Evolutionary conservation across 345 rosid genomes (phyloP), one percentile per base, ranked within the genome.

Genomic region (Acer yangbiense): DNA sequence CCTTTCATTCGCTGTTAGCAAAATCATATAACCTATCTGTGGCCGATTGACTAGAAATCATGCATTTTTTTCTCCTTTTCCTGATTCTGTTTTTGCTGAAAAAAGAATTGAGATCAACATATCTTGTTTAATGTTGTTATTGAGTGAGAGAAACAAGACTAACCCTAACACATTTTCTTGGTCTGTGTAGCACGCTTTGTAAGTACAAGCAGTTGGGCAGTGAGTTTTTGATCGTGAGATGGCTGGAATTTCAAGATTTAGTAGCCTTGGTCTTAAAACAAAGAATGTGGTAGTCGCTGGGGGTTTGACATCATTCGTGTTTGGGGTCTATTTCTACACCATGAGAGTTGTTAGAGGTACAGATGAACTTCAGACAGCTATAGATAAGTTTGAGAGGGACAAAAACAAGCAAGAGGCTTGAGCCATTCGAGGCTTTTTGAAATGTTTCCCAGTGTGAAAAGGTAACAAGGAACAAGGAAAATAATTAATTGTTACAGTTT

Each of bases 341-440:
- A 93, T 95, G 97, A 91, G 89, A 76, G 98, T 97, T 73, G 98
- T 95, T 71, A 97, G 97, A 60, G 94, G 97, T 55, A 83, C 94
- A 0, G 97, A 95, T 76, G 98, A 92, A 82, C 98, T 95, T 74
- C 97, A 93, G 87, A 76, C 83, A 21, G 98, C 98, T 10, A 95
- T 95, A 27, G 89, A 95, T 78, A 95, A 92, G 83, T 92, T 92
- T 54, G 97, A 95, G 82, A 88, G 78, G 35, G 87, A 87, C 65
- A 90, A 85, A 77, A 86, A 32, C 75, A 82, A 82, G 67, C 60
- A 77, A 12, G 85, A 74, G 43, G 79, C 73, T 14, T 81, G 83
- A n/a, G 65, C 75, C 79, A 58, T 76, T 82, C 0, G 72, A 84
- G 21, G 88, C 70, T 64, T 80, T 55, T 82, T 69, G 72, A 44